phyloP scores from a whole-genome alignment of 192 early-diverging fungal genomes.

The Dispira simplex region DNA sequence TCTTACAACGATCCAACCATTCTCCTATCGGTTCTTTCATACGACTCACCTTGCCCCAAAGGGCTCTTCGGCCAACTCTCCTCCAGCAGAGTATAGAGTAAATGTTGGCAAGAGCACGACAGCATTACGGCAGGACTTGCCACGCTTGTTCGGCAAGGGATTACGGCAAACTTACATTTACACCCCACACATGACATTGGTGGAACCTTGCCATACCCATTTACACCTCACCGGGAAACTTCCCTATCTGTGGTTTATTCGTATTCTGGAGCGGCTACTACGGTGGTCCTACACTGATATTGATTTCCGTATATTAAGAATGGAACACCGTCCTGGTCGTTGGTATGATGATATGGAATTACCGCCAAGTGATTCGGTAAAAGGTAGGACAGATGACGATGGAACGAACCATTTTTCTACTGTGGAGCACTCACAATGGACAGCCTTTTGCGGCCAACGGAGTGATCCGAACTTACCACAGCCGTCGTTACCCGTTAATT shows the following conservation, averaged over 20 bases:
- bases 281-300: conserved; percentile 10
- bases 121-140: not conserved
- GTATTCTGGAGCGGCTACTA: not conserved
- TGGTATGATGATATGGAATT: not conserved
- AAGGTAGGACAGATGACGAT: no score
- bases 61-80: no score
- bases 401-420: no score
- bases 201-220: conserved; percentile 7
- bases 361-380: not conserved
- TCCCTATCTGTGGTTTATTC: conserved; percentile 5
- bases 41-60: no score
- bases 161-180: conserved; percentile 1
- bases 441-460: no score
- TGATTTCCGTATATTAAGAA: conserved; percentile 3
- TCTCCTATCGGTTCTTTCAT: no score
- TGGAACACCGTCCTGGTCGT: conserved; percentile 8
- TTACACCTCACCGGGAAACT: not conserved
- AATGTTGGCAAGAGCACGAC: conserved; percentile 7
- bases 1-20: no score
- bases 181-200: not conserved
- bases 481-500: no score
- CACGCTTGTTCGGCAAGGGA: not conserved
- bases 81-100: not conserved
- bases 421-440: no score
- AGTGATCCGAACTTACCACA: no score